Conservation (phyloP, 495 filamentous ascomycete genomes). For the Aspergillus ellipticus region DNA sequence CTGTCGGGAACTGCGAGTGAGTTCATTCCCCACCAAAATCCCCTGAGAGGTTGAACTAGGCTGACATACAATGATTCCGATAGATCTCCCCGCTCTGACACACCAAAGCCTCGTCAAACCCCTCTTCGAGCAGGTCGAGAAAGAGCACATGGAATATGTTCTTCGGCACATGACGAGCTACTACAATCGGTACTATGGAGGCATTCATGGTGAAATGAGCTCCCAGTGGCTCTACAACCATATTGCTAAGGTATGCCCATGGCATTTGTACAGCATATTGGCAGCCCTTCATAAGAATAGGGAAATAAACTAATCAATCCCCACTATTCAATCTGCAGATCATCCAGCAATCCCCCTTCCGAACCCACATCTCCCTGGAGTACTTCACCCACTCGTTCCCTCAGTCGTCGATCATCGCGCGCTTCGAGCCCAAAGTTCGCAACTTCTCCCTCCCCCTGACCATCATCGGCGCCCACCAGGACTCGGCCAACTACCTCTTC, state of each 20-base stretch:
- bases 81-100: background rate
- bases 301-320: background rate
- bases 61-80: background rate
- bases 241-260: background rate
- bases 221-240: background rate
- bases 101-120: background rate
- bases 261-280: background rate
- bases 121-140: background rate
- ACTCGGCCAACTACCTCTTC: constrained; percentile 1
- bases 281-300: too few relatives aligned
- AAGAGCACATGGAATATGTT: background rate
- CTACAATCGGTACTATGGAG: constrained; percentile 2
- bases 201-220: constrained; percentile 1
- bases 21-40: background rate
- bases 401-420: constrained; percentile 1
- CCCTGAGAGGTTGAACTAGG: background rate
- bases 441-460: background rate
- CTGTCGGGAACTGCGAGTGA: background rate
- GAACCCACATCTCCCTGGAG: constrained; percentile 1
- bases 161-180: background rate
- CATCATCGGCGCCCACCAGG: constrained; percentile 1
- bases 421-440: constrained; percentile 3
- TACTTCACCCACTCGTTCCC: constrained; percentile 2
- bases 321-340: background rate
- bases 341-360: background rate